Percentiles rank a stretch among this genome's conserved stretches.
These are phyloP conservation scores for Tetrahymena malaccensis DNA, from an alignment of 73 alveolate species.

Conservation along the genomic window DNA sequence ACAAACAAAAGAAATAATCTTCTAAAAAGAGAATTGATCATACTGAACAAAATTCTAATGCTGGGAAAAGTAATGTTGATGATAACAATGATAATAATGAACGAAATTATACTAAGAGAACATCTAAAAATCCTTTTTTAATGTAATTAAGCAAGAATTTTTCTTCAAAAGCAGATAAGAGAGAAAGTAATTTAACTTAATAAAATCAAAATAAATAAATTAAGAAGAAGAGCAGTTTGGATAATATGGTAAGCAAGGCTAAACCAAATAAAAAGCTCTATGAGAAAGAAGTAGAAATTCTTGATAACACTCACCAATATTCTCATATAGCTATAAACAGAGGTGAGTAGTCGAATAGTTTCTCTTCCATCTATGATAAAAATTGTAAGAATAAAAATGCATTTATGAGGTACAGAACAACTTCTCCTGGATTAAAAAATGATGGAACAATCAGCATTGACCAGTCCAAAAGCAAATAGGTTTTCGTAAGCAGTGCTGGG, in stretches of 20 bases:
- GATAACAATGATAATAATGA: neutral
- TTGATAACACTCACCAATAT: neutral
- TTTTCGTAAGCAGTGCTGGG: neutral
- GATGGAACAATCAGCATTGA: neutral
- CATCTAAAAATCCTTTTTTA: neutral
- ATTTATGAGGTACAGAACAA: neutral
- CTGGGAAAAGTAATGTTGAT: neutral
- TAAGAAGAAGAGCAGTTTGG: neutral
- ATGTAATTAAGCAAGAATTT: neutral
- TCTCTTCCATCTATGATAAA: neutral
- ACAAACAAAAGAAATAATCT: neutral
- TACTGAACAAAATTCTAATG: neutral
- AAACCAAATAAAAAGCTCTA: neutral
- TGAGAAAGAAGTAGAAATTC: neutral
- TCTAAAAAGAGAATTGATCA: neutral
- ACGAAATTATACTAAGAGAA: neutral
- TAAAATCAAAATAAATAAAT: neutral
- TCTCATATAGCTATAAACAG: neutral
- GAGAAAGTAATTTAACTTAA: neutral
- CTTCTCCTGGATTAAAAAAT: neutral
- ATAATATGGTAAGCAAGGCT: neutral
- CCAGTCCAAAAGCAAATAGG: neutral
- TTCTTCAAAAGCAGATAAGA: neutral
- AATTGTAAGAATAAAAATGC: neutral
- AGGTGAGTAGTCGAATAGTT: neutral